Percentiles rank a stretch among this genome's conserved stretches.
Conservation (phyloP, 805 yeast genomes). For the Huiozyma sinensis region DNA sequence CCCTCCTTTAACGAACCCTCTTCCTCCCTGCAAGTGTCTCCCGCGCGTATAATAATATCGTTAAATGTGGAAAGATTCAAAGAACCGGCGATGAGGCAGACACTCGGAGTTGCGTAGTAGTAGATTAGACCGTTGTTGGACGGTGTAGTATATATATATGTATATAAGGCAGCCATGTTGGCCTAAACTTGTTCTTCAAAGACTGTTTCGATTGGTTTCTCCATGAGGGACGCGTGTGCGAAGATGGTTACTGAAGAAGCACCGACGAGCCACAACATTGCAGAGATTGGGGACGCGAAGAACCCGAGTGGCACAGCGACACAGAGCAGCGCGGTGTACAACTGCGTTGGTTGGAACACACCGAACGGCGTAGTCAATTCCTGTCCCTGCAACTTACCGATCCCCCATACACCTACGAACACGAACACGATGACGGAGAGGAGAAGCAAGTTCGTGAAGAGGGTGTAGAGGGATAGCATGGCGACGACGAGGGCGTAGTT, state of each 20-base stretch:
- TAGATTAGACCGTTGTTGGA: too few species aligned
- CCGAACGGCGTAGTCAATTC: slow-evolving; percentile 73
- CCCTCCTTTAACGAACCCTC: not conserved
- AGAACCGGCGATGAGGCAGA: too few species aligned
- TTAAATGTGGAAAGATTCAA: too few species aligned
- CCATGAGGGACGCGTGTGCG: slow-evolving; percentile 83
- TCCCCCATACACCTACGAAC: slow-evolving; percentile 65
- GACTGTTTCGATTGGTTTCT: slow-evolving; percentile 90
- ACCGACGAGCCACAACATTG: slow-evolving; percentile 86
- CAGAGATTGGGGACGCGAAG: slow-evolving; percentile 79
- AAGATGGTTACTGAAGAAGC: slow-evolving; percentile 70
- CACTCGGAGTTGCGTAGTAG: too few species aligned
- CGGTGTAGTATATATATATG: too few species aligned
- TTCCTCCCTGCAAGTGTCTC: not conserved
- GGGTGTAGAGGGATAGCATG: slow-evolving; percentile 68
- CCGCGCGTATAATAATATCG: not conserved
- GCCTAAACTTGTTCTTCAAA: slow-evolving; percentile 58
- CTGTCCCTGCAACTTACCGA: slow-evolving; percentile 67
- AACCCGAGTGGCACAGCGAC: slow-evolving; percentile 74
- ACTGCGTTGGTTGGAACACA: slow-evolving; percentile 60
- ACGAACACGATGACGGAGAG: slow-evolving; percentile 74
- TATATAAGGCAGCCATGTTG: too few species aligned
- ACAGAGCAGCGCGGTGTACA: slow-evolving; percentile 73
- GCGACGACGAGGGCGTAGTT: slow-evolving; percentile 72
- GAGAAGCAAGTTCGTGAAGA: slow-evolving; percentile 74